A percentile compares a stretch with the other conserved stretches of the same genome.
Evolutionary conservation across 2,329 filamentous ascomycete species (phyloP).

Genomic region (Botrytis cinerea): DNA sequence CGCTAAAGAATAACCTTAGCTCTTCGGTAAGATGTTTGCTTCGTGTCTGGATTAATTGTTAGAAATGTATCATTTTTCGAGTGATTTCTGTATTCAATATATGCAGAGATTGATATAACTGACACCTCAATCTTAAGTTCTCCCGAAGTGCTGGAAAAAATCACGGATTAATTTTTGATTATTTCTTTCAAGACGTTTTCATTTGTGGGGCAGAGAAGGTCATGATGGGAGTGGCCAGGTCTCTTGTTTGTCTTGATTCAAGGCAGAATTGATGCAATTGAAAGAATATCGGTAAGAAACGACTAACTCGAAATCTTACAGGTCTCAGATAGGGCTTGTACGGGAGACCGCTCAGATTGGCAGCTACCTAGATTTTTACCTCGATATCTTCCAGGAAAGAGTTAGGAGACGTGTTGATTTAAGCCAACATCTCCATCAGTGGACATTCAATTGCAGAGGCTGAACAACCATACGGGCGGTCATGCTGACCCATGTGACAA

Average conservation of each 20-base stretch:
- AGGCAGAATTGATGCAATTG: not conserved
- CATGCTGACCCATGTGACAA: not conserved
- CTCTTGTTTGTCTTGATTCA: not conserved
- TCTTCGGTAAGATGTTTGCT: not conserved
- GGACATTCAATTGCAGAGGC: not conserved
- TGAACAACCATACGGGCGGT: accelerated
- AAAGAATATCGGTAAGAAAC: not conserved
- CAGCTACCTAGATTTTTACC: not conserved
- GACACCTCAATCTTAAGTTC: not conserved
- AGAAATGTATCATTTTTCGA: not conserved
- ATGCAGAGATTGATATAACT: not conserved
- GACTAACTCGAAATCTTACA: not conserved
- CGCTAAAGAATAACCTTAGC: not conserved
- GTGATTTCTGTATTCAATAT: not conserved
- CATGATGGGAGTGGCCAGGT: not conserved
- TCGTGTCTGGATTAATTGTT: not conserved
- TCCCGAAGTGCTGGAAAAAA: not conserved
- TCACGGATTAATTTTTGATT: too few species aligned
- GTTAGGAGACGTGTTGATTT: not conserved
- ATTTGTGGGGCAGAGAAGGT: not conserved
- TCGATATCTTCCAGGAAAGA: not conserved
- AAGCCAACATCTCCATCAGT: not conserved
- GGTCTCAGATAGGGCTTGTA: not conserved
- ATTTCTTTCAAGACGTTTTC: not conserved
- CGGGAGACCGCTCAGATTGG: accelerated